Evolutionary conservation across 2,329 filamentous ascomycete species (phyloP).

Genomic region (Phialophora tarda): DNA sequence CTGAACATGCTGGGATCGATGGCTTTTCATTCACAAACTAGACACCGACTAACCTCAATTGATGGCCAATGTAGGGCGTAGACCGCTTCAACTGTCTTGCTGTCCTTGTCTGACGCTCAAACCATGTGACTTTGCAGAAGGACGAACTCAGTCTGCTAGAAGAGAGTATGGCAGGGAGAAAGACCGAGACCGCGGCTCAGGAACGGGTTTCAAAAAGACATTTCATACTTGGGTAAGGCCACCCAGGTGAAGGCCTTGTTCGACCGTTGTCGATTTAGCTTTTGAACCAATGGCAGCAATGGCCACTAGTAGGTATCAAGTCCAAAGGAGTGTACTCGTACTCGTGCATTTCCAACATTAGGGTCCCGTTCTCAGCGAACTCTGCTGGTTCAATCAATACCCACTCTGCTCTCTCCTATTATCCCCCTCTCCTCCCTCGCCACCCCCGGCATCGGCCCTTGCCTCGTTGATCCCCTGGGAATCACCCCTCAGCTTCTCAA

Average conservation of each 20-base stretch:
- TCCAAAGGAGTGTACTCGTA: background rate
- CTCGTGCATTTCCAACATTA: background rate
- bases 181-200: background rate
- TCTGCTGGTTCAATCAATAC: constrained; percentile 17
- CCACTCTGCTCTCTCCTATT: constrained; percentile 33
- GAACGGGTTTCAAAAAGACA: background rate
- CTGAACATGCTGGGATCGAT: too few relatives aligned
- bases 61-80: too few relatives aligned
- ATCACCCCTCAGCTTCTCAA: constrained; percentile 91
- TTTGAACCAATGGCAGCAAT: background rate
- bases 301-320: background rate
- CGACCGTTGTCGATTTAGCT: background rate
- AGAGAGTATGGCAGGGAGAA: background rate
- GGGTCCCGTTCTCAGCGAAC: background rate
- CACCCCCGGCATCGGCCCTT: constrained; percentile 3
- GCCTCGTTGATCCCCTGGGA: constrained; percentile 73
- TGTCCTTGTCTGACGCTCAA: too few relatives aligned
- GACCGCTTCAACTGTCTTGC: too few relatives aligned
- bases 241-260: background rate
- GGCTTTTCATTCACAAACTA: too few relatives aligned
- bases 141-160: background rate
- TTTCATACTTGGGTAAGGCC: background rate
- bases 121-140: background rate
- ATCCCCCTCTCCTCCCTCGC: background rate
- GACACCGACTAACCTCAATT: too few relatives aligned